Base-by-base conservation (phyloP, 495 filamentous ascomycete species). In the Penicillium verhagenii region DNA sequence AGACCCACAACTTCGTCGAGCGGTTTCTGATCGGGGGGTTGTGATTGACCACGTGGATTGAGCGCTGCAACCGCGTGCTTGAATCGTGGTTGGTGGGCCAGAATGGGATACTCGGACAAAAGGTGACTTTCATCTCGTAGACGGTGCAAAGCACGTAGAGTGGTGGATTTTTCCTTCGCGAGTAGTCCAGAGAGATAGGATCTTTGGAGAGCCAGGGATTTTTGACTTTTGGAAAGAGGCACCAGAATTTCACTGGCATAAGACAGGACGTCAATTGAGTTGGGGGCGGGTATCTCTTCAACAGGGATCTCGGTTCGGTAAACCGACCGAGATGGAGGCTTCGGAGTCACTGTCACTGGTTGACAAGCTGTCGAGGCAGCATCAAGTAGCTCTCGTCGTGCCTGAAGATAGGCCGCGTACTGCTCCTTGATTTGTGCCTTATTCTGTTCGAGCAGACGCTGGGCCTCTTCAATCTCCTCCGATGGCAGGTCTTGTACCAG, bases 51-150 rank as follows among this genome's bases (percentile, higher is more conserved):
- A 21, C 73, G 65, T 6, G 65, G 58, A 20, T 53, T 64, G 3
- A 76, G 59, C 6, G 67, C 64, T 10, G 69, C 65, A 3, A 70
- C 62, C n/a, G 69, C 66, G 33, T 74, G 67, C 53, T 74, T 75
- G 64, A 76, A 74, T n/a, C 70, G 72, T 9, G 70, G 60, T 50
- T 78, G 76, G 13, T 64, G 68, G 16, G 72, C 68, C 1, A 78
- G 73, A 40, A 82, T 64, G 1, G 86, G 84, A 50, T 87, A 83
- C 35, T 79, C 75, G 0, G 82, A 84, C 1, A 90, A 77, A 4
- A 91, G 74, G 50, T 89, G 85, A 59, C 85, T 88, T 56, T 91
- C 87, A 29, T 89, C 83, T 11, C 77, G 75, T 1, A 90, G 68
- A 28, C 83, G 85, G 45, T 82, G 79, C 10, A 90, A 69, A 0